Evolutionary conservation across 371 early-diverging fungal genomes (phyloP), one percentile per base, ranked within the genome.

Genomic region (Mucor racemosus): DNA sequence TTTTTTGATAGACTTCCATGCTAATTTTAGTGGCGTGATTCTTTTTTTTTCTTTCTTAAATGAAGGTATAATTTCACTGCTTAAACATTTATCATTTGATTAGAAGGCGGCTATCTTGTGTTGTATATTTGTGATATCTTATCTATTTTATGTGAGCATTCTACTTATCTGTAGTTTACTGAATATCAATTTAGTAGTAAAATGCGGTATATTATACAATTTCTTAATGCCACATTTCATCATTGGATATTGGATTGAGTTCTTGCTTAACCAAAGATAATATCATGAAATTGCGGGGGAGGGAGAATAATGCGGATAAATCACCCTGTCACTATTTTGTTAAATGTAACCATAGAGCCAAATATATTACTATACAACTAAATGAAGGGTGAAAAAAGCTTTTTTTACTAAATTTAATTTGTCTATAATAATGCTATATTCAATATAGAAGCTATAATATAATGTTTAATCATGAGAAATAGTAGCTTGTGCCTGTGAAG

Each of bases 401-500:
- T 26, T 26, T 26, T 26, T 26, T 26, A 26, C 26, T 26, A 26
- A 26, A 26, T 42, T 42, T 42, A 42, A 48, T 48, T 17, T 21
- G 48, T 48, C 48, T 48, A 48, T 21, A 15, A 6, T 19, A 42
- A 14, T 42, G 15, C 42, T 42, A 42, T 42, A 42, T 42, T 42
- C 42, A 42, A 36, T 36, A 57, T 36, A 35, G 21, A 26, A 21
- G 19, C 26, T 19, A 58, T 21, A 26, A 26, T 26, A 3, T 26
- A 26, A 26, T 38, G 2, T 8, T 68, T 71, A 69, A 9, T 65
- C 17, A 35, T 81, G 81, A 17, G 64, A 60, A 44, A 76, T 41
- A 44, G 56, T 38, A 13, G 73, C 63, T 66, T 81, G 81, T 17
- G 60, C 66, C 57, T 72, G 65, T 33, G 78, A 71, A 44, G 92